Base-by-base conservation (phyloP, 2,329 filamentous ascomycete genomes). In the Pyrenophora graminea region DNA sequence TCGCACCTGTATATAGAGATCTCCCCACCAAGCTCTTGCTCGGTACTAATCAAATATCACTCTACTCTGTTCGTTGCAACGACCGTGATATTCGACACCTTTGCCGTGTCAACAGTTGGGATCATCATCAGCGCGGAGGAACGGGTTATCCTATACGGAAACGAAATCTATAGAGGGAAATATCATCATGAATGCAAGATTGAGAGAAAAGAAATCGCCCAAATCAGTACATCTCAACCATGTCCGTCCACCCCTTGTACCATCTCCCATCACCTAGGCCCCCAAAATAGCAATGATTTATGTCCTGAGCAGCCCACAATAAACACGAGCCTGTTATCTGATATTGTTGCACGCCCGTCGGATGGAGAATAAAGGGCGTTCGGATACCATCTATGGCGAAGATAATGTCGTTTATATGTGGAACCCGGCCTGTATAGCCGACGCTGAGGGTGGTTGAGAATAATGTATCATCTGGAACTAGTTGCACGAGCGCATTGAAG, bases 261-360 rank as follows among this genome's bases (percentile, higher is more conserved):
- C 15, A 15, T 15, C 15, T 15, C 15, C 15, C 15, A 15, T 15
- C 15, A 15, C 15, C 15, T 15, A 15, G 15, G 15, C 15, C 15
- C 15, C 15, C 15, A 15, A 15, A 15, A 15, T 15, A 15, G 15
- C 15, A 58, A 10, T n/a, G 43, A 3, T 58, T 46, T 2, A 55
- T 36, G 4, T 55, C 49, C 15, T 41, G 9, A 3, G 54, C 40
- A 13, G 51, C 54, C 55, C 50, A 51, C 0, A 60, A 34, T 23
- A 48, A 54, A 8, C 57, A 60, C 13, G 18, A 1, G 4, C 6
- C n/a, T 6, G 33, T 13, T 1, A 45, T 13, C 4, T 13, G 10
- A 13, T 45, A 39, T 8, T 38, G 18, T 2, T 21, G 2, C 13
- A 3, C 6, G 2, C 4, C 34, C 0, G 17, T 18, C 13, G 8